Evolutionary conservation across 257 asterid genomes (phyloP), one percentile per base, ranked within the genome.

Genomic region (Solanum habrochaites): DNA sequence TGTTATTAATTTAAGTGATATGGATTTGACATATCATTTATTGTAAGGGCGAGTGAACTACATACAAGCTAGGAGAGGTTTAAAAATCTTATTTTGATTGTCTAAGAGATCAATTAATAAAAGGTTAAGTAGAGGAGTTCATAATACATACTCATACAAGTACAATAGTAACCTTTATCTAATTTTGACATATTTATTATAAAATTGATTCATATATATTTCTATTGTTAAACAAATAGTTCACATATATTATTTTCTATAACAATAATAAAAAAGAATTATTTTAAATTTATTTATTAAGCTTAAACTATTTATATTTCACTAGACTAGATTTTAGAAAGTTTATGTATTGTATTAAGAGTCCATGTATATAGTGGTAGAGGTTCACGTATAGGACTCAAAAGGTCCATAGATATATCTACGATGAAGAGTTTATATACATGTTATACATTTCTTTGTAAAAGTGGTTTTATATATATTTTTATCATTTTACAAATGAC

Each of bases 401-500:
- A n/a, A n/a, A 18, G n/a, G n/a, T 56, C 11, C n/a, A 56, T 56
- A 56, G 64, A 52, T 52, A 18, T 10, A 52, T 52, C n/a, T 52
- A 52, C 1, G 10, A 16, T 6, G 62, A 6, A 16, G n/a, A 18
- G 0, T 52, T 52, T 52, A 52, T 52, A 7, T 18, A 56, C 11
- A 7, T 10, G 0, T 56, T 18, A 16, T 52, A 56, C 9, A 18
- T 4, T 4, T 56, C 1, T 18, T 18, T 56, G 7, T 56, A 56
- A 56, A 56, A 18, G 0, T 18, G 1, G 0, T 56, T 56, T 56
- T 56, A 56, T 18, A 18, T 56, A 56, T 7, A 1, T 0, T 18
- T 0, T 2, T 56, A 56, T 56, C 0, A 4, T 18, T 56, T 0
- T 1, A 0, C 3, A 18, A 18, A 18, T 56, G 4, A 18, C 64